These are phyloP conservation scores for Aspergillus sclerotialis DNA, from an alignment of 2,329 filamentous ascomycete genomes.

Conservation along the genomic window DNA sequence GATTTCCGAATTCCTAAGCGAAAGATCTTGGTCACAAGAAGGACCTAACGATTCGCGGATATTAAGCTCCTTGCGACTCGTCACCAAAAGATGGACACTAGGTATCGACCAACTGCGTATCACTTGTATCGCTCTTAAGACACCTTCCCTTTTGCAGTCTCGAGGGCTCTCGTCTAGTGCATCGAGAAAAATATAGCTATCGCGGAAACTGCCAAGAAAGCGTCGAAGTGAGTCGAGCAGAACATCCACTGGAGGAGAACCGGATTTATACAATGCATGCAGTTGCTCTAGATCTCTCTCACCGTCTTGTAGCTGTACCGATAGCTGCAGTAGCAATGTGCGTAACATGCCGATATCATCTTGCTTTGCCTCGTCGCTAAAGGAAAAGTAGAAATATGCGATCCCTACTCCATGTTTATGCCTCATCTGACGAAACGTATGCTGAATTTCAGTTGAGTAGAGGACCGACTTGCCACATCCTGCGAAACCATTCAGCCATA, in stretches of 20 bases:
- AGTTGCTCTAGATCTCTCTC: neutral
- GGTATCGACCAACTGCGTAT: neutral
- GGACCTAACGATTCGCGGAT: neutral
- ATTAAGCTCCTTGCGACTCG: neutral
- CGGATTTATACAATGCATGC: neutral
- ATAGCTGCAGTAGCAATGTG: neutral
- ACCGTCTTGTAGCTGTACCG: neutral
- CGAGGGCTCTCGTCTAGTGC: neutral
- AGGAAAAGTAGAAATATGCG: neutral
- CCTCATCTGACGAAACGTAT: neutral
- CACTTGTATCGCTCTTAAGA: neutral
- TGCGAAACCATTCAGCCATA: neutral
- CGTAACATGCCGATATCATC: neutral
- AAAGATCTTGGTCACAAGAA: neutral
- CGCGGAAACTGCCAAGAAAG: neutral
- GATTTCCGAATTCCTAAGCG: neutral
- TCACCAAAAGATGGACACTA: neutral
- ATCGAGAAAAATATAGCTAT: neutral
- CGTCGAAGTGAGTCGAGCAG: neutral
- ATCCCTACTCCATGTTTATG: neutral
- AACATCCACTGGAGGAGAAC: neutral
- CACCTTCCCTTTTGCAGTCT: neutral
- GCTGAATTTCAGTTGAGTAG: neutral
- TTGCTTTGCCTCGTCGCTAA: neutral
- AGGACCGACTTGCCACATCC: neutral